Base-by-base conservation (phyloP, 148 eudicot genomes). In the Camellia lanceoleosa region DNA sequence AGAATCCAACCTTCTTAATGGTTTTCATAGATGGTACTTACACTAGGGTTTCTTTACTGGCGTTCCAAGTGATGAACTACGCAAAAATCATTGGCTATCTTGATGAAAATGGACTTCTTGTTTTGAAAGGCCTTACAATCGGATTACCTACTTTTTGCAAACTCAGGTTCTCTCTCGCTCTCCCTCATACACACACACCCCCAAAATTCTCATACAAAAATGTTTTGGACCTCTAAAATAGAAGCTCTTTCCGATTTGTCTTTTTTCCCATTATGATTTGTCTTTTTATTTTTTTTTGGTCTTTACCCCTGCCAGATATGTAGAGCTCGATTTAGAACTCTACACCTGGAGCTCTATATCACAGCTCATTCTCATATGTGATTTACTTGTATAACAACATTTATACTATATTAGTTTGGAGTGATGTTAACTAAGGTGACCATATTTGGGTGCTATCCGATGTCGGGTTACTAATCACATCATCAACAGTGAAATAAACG, bases 51-150 rank as follows among this genome's bases (percentile, higher is more conserved):
- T 47, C 42, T 51, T 63, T 64, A 3, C 55, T 77, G 59, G 16
- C 41, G 54, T 64, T 63, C 19, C 46, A 64, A 8, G 71, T 77
- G 70, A 61, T 77, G 71, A 64, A 49, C 13, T 77, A 51, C 60
- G 71, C 79, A 77, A 77, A 65, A 77, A 77, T 77, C 79, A 11
- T 65, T 77, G 71, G 71, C 71, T 77, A 64, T 77, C n/a, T 77
- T 77, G 60, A 77, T 47, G 79, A 76, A 14, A 47, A 46, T 20
- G 79, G 79, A 44, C 69, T 61, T 44, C 56, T 76, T 3, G 11
- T 44, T 23, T 46, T 76, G 42, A 63, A 63, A 49, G 56, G 69
- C 42, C 4, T 65, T 43, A 44, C 58, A 49, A n/a, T 19, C 13
- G 18, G 30, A 15, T 76, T 76, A 56, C 70, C 79, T 43, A 15